These are phyloP conservation scores for Cornus florida DNA, from an alignment of 148 eudicot species.

Conservation along the genomic window DNA sequence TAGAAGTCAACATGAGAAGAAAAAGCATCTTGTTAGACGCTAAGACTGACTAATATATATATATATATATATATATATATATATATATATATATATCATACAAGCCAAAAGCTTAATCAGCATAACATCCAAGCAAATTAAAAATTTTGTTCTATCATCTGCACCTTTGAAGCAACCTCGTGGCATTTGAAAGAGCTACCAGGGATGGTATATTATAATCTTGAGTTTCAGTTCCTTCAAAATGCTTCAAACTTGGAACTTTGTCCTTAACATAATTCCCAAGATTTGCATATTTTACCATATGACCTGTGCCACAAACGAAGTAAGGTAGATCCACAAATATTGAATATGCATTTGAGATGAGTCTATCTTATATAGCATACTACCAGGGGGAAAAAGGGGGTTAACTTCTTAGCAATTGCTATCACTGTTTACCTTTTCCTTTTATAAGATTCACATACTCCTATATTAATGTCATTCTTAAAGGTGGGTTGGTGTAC, in stretches of 20 bases:
- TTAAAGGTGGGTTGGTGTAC: no score
- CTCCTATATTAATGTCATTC: background rate
- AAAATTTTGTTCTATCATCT: background rate
- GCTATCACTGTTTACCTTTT: background rate
- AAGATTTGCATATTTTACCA: slow-evolving; percentile 36
- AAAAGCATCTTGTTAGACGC: background rate
- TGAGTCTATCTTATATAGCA: background rate
- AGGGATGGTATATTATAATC: slow-evolving; percentile 59
- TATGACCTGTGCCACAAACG: slow-evolving; percentile 37
- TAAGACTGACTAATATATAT: background rate
- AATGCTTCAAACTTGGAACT: slow-evolving; percentile 72
- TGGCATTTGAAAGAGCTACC: slow-evolving; percentile 73
- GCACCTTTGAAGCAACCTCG: slow-evolving; percentile 80
- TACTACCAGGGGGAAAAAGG: background rate
- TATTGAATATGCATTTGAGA: background rate
- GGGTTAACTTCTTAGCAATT: background rate
- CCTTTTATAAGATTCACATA: background rate
- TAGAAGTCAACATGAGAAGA: slow-evolving; percentile 1
- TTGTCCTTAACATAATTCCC: slow-evolving; percentile 65
- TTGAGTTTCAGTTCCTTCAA: slow-evolving; percentile 28
- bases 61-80: background rate
- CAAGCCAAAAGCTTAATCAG: background rate
- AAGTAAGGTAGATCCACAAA: background rate
- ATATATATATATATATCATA: background rate
- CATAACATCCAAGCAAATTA: background rate